These are phyloP conservation scores for Wakefieldia striispora DNA, from an alignment of 768 basidiomycete species.

Conservation along the genomic window DNA sequence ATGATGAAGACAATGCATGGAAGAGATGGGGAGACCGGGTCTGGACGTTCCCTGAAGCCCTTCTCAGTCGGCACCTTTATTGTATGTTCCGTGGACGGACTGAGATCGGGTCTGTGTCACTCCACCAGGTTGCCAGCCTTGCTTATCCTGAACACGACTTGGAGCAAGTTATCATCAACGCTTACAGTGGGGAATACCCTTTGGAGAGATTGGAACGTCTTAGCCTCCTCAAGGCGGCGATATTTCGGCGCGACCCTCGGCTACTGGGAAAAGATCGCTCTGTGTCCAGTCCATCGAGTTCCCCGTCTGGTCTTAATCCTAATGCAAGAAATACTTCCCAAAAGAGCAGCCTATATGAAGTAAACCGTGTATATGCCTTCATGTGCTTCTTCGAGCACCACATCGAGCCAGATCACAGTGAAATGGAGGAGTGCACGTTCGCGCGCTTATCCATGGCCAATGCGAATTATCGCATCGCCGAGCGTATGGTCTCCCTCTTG, in stretches of 20 bases:
- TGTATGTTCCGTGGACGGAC: neutral
- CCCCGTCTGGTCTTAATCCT: too few relatives aligned
- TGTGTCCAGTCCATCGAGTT: too few relatives aligned
- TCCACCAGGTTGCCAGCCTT: constrained; percentile 11
- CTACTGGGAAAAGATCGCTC: too few relatives aligned
- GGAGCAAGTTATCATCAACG: constrained; percentile 16
- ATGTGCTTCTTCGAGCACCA: constrained; percentile 25
- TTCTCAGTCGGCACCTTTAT: constrained; percentile 8
- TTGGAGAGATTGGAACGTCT: constrained; percentile 18
- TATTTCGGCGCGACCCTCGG: constrained; percentile 8
- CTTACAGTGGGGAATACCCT: constrained; percentile 17
- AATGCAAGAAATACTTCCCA: too few relatives aligned
- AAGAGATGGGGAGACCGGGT: constrained; percentile 18
- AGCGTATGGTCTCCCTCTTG: constrained; percentile 22
- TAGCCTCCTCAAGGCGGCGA: constrained; percentile 16
- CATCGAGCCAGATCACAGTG: constrained; percentile 11
- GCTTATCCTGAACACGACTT: constrained; percentile 9
- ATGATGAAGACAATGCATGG: neutral
- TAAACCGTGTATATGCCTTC: constrained; percentile 19
- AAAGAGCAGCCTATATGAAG: constrained; percentile 3
- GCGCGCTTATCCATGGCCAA: constrained; percentile 23
- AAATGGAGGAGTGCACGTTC: constrained; percentile 15
- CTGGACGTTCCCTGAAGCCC: constrained; percentile 16
- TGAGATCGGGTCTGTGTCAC: neutral
- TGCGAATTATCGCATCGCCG: constrained; percentile 19